Conservation (phyloP, 176 grass and related monocot species). For the Eleusine indica region DNA sequence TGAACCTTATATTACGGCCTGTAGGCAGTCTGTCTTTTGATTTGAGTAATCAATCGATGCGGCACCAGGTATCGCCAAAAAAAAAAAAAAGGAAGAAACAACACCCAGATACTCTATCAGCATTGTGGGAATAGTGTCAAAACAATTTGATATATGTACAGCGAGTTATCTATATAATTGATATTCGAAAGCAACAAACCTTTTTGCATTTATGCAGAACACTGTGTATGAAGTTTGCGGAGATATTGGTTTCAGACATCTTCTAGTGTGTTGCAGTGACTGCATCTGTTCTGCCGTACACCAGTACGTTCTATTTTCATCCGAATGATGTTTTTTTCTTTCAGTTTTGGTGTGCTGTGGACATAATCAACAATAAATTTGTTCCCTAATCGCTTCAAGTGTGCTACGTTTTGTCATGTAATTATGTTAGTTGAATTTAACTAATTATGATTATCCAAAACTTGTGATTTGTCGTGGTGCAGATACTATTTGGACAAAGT, state of each 20-base stretch:
- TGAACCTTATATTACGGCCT: background rate
- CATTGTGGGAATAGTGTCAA: background rate
- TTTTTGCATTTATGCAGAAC: conserved; percentile 13
- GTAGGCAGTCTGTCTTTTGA: background rate
- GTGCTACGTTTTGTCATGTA: background rate
- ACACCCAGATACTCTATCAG: background rate
- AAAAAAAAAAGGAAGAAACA: too few species aligned
- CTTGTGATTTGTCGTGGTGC: conserved; percentile 17
- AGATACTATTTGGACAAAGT: conserved; percentile 47
- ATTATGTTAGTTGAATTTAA: background rate
- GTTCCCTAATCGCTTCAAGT: background rate
- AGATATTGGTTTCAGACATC: conserved; percentile 35
- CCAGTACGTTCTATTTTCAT: conserved; percentile 40
- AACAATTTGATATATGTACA: background rate
- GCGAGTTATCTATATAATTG: background rate
- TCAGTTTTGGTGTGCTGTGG: background rate
- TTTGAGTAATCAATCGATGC: background rate
- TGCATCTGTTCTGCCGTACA: conserved; percentile 21
- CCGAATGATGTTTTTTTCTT: background rate
- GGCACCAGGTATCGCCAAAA: background rate
- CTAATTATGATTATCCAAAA: background rate
- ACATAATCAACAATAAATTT: background rate
- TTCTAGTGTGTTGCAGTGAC: conserved; percentile 36
- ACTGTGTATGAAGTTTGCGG: conserved; percentile 34
- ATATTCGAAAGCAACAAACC: background rate